These are phyloP conservation scores for Carex kokanica DNA, from an alignment of 176 grass and related monocot species.

Conservation along the genomic window DNA sequence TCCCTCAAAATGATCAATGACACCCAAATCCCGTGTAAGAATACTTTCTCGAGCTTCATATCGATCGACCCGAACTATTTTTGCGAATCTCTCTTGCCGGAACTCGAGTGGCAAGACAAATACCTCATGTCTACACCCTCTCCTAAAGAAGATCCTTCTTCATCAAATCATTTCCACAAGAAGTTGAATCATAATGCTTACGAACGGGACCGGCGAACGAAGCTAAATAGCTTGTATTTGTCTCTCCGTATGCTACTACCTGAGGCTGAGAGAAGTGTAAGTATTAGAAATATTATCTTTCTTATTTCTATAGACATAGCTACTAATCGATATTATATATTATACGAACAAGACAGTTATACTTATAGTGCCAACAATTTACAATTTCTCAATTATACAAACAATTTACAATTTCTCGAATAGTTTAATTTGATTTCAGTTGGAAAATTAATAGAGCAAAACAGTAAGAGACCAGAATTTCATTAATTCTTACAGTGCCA, in stretches of 20 bases:
- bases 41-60: constrained; percentile 49
- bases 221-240: constrained; percentile 79
- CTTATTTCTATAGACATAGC: neutral
- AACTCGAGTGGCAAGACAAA: constrained; percentile 36
- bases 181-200: constrained; percentile 90
- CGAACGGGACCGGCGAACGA: constrained; percentile 83
- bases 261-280: constrained; percentile 54
- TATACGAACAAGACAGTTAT: neutral
- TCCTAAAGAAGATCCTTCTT: constrained; percentile 24
- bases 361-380: too few relatives aligned
- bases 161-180: constrained; percentile 38
- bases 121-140: constrained; percentile 26
- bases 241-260: constrained; percentile 66
- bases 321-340: neutral
- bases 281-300: neutral
- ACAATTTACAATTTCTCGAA: too few relatives aligned
- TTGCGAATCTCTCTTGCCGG: constrained; percentile 33
- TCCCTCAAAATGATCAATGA: neutral
- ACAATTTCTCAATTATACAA: too few relatives aligned
- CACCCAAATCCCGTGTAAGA: constrained; percentile 22
- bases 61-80: constrained; percentile 41
- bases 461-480: neutral
- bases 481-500: neutral
- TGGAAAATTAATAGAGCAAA: neutral
- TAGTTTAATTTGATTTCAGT: neutral